Conservation (phyloP, 2,329 filamentous ascomycete species). For the Gremmenia infestans region DNA sequence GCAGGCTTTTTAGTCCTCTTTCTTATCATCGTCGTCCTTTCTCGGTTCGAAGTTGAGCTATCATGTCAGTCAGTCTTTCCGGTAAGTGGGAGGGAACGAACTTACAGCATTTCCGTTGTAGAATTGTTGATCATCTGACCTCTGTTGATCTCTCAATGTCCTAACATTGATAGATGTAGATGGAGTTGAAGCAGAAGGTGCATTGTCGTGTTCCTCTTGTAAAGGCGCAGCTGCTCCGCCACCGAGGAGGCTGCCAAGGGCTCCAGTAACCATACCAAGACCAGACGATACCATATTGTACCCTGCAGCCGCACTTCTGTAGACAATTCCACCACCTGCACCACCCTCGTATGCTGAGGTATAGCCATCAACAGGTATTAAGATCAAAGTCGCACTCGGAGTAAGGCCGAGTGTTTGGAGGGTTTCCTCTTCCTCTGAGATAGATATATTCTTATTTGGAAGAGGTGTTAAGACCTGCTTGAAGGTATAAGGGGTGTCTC, state of each 20-base stretch:
- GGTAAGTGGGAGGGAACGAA: background rate
- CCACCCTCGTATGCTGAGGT: constrained; percentile 50
- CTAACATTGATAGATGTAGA: constrained; percentile 39
- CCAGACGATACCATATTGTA: constrained; percentile 37
- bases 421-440: constrained; percentile 65
- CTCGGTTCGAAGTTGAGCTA: constrained; percentile 30
- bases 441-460: constrained; percentile 69
- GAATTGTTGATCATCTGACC: constrained; percentile 60
- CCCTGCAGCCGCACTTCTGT: constrained; percentile 35
- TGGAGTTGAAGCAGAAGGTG: constrained; percentile 1
- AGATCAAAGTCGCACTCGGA: constrained; percentile 76
- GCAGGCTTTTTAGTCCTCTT: constrained; percentile 14
- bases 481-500: constrained; percentile 68
- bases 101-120: constrained; percentile 88
- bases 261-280: constrained; percentile 37
- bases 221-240: constrained; percentile 20
- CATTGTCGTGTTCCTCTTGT: background rate
- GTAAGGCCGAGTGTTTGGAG: constrained; percentile 67
- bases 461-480: constrained; percentile 76
- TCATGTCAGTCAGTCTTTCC: constrained; percentile 2
- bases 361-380: constrained; percentile 64
- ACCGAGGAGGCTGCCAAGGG: constrained; percentile 36
- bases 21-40: constrained; percentile 24
- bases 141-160: constrained; percentile 49
- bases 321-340: constrained; percentile 23